Percentiles rank a stretch among this genome's conserved stretches.
phyloP scores from a whole-genome alignment of 345 rosid species.

The Ricinus communis region DNA sequence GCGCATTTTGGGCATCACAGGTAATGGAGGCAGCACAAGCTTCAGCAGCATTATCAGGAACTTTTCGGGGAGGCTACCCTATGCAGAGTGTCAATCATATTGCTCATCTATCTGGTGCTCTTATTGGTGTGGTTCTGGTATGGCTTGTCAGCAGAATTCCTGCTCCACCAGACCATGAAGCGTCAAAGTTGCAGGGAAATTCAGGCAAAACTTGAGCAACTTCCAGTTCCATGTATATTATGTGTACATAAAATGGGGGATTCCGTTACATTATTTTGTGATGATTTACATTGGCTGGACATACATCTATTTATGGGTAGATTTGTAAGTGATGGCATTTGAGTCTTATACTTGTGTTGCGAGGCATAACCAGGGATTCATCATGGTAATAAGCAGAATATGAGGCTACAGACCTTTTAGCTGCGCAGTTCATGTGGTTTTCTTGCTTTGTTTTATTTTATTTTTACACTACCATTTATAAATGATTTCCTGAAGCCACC shows the following conservation, averaged over 20 bases:
- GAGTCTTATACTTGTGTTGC: no score
- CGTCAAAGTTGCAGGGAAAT: constrained; percentile 28
- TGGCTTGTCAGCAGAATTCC: constrained; percentile 85
- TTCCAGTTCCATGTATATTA: not conserved
- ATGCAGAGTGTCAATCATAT: constrained; percentile 82
- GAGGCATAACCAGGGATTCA: no score
- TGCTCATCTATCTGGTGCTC: constrained; percentile 93
- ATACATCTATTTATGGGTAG: not conserved
- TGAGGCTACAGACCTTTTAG: no score
- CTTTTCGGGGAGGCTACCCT: constrained; percentile 49
- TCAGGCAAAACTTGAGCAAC: constrained; percentile 15
- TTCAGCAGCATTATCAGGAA: constrained; percentile 65
- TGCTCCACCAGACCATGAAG: constrained; percentile 38
- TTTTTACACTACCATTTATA: no score
- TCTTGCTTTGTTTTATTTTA: no score
- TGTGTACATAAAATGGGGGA: not conserved
- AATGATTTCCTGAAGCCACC: no score
- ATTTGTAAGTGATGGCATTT: not conserved
- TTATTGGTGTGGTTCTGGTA: constrained; percentile 73
- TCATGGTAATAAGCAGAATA: no score
- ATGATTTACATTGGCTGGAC: not conserved
- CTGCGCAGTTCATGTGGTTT: no score
- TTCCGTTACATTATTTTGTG: not conserved
- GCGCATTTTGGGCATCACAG: constrained; percentile 31
- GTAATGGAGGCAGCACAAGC: constrained; percentile 98